phyloP scores from a whole-genome alignment of 2,329 filamentous ascomycete genomes.

The Neophaeococcomyces mojaviensis region DNA sequence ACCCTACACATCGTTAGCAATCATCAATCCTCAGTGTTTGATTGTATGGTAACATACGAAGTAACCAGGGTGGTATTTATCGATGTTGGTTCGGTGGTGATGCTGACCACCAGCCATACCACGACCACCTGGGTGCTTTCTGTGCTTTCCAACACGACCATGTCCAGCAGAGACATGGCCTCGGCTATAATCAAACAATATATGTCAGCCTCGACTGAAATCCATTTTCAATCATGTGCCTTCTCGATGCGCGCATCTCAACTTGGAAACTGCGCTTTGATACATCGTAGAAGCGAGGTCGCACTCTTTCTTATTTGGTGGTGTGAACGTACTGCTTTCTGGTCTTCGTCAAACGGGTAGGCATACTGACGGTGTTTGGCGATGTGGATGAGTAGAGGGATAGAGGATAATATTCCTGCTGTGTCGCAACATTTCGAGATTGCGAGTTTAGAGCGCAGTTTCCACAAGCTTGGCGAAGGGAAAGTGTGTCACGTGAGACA shows the following conservation, averaged over 20 bases:
- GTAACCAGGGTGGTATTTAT: slow-evolving; percentile 98
- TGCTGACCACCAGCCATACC: slow-evolving; percentile 98
- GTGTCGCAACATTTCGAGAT: too few species aligned
- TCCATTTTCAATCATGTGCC: slow-evolving; percentile 5
- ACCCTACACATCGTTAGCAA: slow-evolving; percentile 45
- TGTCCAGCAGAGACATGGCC: slow-evolving; percentile 98
- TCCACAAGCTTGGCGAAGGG: background rate
- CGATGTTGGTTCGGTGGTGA: slow-evolving; percentile 90
- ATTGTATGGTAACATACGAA: slow-evolving; percentile 54
- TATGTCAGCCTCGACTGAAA: slow-evolving; percentile 24
- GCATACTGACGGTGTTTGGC: slow-evolving; percentile 38
- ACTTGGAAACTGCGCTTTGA: background rate
- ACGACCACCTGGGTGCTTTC: slow-evolving; percentile 76
- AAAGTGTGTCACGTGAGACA: slow-evolving; percentile 7
- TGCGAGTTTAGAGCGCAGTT: too few species aligned
- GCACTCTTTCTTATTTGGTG: background rate
- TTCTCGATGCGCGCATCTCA: slow-evolving; percentile 6
- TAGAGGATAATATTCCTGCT: background rate
- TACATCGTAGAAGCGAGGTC: slow-evolving; percentile 7
- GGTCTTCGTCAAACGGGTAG: slow-evolving; percentile 45
- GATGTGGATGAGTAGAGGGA: background rate
- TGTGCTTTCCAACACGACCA: slow-evolving; percentile 97
- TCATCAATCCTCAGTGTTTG: background rate
- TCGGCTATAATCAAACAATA: slow-evolving; percentile 52
- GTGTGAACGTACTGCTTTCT: slow-evolving; percentile 38